Conservation (phyloP, 768 basidiomycete species). For the Russula abietina region DNA sequence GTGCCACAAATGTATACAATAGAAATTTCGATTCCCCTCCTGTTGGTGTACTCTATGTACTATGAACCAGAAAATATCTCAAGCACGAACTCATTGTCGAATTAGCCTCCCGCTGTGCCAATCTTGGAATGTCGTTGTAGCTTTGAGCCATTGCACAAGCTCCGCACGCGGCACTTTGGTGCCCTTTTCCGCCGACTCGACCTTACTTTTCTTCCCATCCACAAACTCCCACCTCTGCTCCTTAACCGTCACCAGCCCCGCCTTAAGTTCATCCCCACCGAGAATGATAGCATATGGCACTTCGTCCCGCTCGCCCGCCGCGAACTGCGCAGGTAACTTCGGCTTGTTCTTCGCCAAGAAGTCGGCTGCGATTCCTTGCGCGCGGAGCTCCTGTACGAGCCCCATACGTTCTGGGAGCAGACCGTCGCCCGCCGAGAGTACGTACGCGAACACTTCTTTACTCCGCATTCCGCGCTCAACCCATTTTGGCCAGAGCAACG, state of each 20-base stretch:
- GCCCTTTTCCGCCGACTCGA: conserved; percentile 44
- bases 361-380: conserved; percentile 89
- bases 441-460: conserved; percentile 92
- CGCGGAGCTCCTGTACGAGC: conserved; percentile 75
- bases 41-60: conserved; percentile 15
- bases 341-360: conserved; percentile 92
- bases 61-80: conserved; percentile 5
- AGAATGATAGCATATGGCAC: conserved; percentile 91
- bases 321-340: conserved; percentile 81
- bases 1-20: conserved; percentile 17
- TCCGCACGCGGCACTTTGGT: conserved; percentile 37
- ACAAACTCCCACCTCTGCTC: conserved; percentile 80
- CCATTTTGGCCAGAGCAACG: conserved; percentile 85
- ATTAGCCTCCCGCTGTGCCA: conserved; percentile 32
- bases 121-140: conserved; percentile 29
- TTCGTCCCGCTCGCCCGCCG: conserved; percentile 83
- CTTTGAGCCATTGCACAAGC: conserved; percentile 34
- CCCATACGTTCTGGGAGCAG: conserved; percentile 77
- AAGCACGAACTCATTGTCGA: conserved; percentile 23
- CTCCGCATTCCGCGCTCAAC: conserved; percentile 69
- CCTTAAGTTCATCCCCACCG: conserved; percentile 79
- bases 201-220: conserved; percentile 62
- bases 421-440: conserved; percentile 88
- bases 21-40: conserved; percentile 10
- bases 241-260: conserved; percentile 85